Percentiles rank a stretch among this genome's conserved stretches.
Conservation (phyloP, 208 protist species). For the Strigomonas galati region DNA sequence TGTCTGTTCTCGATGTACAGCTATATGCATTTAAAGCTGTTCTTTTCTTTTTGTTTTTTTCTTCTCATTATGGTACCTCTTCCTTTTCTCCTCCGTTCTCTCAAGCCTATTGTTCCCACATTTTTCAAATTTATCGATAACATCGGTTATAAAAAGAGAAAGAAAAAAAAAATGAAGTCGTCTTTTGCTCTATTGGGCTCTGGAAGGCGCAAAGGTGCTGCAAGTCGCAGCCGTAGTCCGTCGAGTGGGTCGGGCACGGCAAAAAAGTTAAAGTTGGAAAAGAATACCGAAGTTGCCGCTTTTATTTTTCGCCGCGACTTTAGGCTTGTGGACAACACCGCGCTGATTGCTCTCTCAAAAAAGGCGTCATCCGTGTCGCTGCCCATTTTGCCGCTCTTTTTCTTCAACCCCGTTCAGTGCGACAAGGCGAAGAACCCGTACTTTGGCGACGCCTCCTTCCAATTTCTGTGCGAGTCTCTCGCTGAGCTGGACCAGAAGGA, state of each 20-base stretch:
- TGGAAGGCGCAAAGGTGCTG: constrained; percentile 5
- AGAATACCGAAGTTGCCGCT: constrained; percentile 28
- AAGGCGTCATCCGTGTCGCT: constrained; percentile 21
- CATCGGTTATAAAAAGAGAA: neutral
- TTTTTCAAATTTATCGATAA: neutral
- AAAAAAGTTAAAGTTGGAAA: constrained; percentile 17
- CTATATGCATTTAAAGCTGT: too few relatives aligned
- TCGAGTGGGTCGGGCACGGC: neutral
- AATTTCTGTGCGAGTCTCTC: constrained; percentile 68
- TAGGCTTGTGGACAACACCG: constrained; percentile 68
- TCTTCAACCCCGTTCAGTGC: constrained; percentile 73
- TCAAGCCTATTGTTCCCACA: neutral
- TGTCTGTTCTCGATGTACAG: too few relatives aligned
- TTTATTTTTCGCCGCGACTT: constrained; percentile 78
- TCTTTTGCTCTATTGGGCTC: constrained; percentile 19
- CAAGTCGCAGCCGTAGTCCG: constrained; percentile 20
- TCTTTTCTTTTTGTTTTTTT: neutral
- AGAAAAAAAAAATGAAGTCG: constrained; percentile 8
- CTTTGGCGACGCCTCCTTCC: constrained; percentile 62
- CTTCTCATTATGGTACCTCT: neutral
- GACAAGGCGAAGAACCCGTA: constrained; percentile 58
- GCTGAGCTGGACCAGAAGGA: constrained; percentile 53
- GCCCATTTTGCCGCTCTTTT: constrained; percentile 58
- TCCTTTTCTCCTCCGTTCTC: neutral
- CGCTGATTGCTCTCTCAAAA: constrained; percentile 35